Evolutionary conservation across 257 asterid species (phyloP).

Genomic region (Primulina tabacum): DNA sequence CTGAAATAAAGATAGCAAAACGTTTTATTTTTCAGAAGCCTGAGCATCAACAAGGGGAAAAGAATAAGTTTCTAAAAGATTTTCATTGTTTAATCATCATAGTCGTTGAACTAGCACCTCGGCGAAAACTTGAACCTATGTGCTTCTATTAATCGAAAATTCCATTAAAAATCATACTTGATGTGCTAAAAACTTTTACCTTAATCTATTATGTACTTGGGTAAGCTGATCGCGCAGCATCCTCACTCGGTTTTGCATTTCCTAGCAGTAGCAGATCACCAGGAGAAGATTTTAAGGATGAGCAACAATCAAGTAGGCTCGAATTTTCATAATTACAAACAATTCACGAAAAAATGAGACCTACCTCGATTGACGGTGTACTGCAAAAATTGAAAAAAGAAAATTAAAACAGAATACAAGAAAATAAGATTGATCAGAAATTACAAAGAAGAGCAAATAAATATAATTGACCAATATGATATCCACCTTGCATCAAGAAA

Average conservation of each 20-base stretch:
- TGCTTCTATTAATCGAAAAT: neutral
- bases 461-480: constrained; percentile 7
- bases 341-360: constrained; percentile 12
- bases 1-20: neutral
- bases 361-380: constrained; percentile 63
- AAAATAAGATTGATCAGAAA: constrained; percentile 18
- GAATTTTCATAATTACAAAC: constrained; percentile 8
- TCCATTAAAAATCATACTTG: constrained; percentile 5
- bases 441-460: constrained; percentile 1
- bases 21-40: neutral
- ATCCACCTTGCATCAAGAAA: constrained; percentile 70
- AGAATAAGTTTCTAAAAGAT: neutral
- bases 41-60: neutral
- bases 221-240: constrained; percentile 48
- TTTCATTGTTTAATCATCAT: neutral
- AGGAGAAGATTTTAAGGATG: constrained; percentile 2
- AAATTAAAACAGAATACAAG: neutral
- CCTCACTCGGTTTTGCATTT: constrained; percentile 53
- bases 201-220: constrained; percentile 49
- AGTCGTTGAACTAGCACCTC: neutral
- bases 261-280: constrained; percentile 44
- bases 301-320: neutral
- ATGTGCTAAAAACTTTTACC: constrained; percentile 36
- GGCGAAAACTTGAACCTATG: neutral
- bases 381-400: constrained; percentile 45